phyloP scores from a whole-genome alignment of 192 early-diverging fungal genomes.

The Linnemannia hyalina region DNA sequence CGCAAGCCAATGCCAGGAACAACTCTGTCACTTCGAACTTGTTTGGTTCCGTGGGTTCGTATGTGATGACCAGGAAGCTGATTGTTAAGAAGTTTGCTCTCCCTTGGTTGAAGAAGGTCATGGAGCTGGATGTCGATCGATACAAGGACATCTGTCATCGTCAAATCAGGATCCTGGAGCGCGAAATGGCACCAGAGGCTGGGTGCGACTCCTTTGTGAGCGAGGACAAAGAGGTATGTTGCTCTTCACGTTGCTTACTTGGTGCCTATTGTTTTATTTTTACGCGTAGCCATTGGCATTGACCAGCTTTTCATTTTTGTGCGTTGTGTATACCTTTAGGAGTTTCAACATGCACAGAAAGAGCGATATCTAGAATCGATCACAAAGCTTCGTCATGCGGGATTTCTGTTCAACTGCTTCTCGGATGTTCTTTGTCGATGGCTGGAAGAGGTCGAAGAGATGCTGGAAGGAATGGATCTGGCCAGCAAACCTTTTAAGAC shows the following conservation, averaged over 20 bases:
- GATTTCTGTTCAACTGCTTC: conserved; percentile 58
- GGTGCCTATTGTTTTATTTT: background rate
- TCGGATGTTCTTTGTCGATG: conserved; percentile 59
- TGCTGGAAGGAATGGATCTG: conserved; percentile 37
- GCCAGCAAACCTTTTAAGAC: conserved; percentile 33
- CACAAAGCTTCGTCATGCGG: conserved; percentile 60
- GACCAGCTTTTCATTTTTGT: background rate
- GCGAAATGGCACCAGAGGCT: conserved; percentile 47
- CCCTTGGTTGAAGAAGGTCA: conserved; percentile 61
- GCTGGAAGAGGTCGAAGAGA: conserved; percentile 55
- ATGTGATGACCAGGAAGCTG: conserved; percentile 60
- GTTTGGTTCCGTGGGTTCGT: conserved; percentile 57
- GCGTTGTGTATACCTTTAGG: conserved; percentile 23
- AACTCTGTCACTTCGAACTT: conserved; percentile 27
- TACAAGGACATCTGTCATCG: conserved; percentile 59
- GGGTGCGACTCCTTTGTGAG: background rate
- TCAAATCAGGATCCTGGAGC: conserved; percentile 56
- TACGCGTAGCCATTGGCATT: background rate
- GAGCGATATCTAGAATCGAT: conserved; percentile 60
- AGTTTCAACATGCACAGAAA: conserved; percentile 33
- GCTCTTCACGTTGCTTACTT: background rate
- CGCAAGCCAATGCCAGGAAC: conserved; percentile 3
- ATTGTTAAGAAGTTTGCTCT: conserved; percentile 64
- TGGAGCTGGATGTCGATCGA: conserved; percentile 55
- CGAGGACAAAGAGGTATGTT: conserved; percentile 34